phyloP scores from a whole-genome alignment of 495 filamentous ascomycete species.

The Pseudomonodictys pantanalensis region DNA sequence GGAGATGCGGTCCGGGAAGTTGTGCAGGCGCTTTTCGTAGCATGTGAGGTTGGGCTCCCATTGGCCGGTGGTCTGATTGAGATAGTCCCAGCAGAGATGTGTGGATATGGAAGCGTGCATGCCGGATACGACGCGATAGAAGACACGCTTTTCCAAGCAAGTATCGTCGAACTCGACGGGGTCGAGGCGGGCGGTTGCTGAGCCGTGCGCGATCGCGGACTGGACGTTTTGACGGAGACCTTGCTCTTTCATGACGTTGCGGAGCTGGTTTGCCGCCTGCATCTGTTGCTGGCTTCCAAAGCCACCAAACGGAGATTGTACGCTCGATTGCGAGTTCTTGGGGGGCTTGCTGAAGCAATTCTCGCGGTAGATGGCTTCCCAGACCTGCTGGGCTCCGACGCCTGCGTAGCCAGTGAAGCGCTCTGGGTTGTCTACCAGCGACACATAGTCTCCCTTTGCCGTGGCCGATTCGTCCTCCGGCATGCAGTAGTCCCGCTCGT shows the following conservation, averaged over 20 bases:
- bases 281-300: conserved; percentile 34
- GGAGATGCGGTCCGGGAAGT: conserved; percentile 83
- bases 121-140: conserved; percentile 88
- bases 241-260: conserved; percentile 72
- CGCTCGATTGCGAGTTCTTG: conserved; percentile 52
- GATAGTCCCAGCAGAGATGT: conserved; percentile 92
- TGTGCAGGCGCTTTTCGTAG: conserved; percentile 79
- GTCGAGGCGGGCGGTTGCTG: conserved; percentile 47
- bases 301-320: conserved; percentile 38
- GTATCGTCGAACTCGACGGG: conserved; percentile 78
- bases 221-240: conserved; percentile 65
- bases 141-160: conserved; percentile 95
- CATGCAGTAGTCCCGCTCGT: conserved; percentile 94
- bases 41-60: conserved; percentile 92
- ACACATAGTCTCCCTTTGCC: conserved; percentile 93
- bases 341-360: conserved; percentile 76
- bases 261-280: conserved; percentile 79
- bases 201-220: conserved; percentile 47
- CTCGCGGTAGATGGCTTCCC: conserved; percentile 94
- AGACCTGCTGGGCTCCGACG: conserved; percentile 76
- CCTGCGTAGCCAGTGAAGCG: conserved; percentile 93
- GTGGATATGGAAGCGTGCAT: conserved; percentile 98
- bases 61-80: conserved; percentile 90
- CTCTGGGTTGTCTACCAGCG: conserved; percentile 88
- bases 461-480: conserved; percentile 87